Evolutionary conservation across 331 rosid genomes (phyloP).

Genomic region (Cydonia oblonga): DNA sequence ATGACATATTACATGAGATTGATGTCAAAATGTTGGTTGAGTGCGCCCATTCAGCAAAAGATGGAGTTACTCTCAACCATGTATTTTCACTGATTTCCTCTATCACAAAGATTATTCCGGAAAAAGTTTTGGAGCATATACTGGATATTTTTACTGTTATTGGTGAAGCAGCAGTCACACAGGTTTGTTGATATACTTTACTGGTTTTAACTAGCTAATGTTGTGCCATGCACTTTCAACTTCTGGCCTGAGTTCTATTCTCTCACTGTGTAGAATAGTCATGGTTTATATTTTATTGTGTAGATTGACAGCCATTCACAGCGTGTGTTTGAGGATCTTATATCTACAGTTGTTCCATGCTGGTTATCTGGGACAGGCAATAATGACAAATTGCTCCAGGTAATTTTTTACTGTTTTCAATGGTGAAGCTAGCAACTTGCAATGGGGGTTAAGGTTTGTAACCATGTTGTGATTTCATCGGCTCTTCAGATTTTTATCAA

Average conservation of each 20-base stretch:
- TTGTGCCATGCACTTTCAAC: not conserved
- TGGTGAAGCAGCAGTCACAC: conserved; percentile 67
- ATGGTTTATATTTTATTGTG: conserved; percentile 6
- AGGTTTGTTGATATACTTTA: conserved; percentile 38
- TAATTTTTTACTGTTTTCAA: conserved; percentile 19
- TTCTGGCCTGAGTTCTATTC: not conserved
- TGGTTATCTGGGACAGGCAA: conserved; percentile 67
- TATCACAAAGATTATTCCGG: conserved; percentile 52
- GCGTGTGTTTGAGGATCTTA: conserved; percentile 69
- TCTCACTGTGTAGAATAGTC: not conserved
- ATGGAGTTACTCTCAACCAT: conserved; percentile 63
- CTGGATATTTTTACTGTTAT: conserved; percentile 55
- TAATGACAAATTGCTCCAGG: conserved; percentile 60
- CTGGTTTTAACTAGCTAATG: not conserved
- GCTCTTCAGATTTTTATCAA: conserved; percentile 48
- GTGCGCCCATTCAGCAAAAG: conserved; percentile 41
- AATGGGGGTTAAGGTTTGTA: conserved; percentile 1
- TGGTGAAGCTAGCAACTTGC: not conserved
- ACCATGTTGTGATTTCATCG: conserved; percentile 11
- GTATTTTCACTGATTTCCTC: conserved; percentile 55
- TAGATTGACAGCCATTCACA: conserved; percentile 74
- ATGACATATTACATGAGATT: conserved; percentile 23
- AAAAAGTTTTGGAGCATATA: conserved; percentile 46
- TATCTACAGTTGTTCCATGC: conserved; percentile 75
- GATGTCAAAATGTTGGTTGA: conserved; percentile 51